Evolutionary conservation across 148 eudicot species (phyloP), one percentile per base, ranked within the genome.

Genomic region (Pharnaceum exiguum): DNA sequence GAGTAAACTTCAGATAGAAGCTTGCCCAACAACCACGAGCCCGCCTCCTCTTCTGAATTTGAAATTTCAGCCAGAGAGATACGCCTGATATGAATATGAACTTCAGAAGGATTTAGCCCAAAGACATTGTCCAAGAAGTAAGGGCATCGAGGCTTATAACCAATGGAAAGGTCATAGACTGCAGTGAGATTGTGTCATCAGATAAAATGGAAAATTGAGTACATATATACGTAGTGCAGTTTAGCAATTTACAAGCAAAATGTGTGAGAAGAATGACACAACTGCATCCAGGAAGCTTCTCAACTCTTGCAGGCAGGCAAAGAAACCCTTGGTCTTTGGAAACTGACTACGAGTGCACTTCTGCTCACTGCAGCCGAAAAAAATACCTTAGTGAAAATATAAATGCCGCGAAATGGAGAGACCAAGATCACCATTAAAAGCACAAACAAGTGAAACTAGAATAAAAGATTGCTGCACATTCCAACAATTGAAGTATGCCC

Each of bases 121-220:
- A 81, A 82, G 22, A 81, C 95, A 49, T 93, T 93, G 77, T 88
- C 98, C 73, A 88, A 51, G 79, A 93, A 88, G 47, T 78, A 59
- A 22, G 98, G 98, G 73, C 88, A 81, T 1, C 70, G 65, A 61
- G 78, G 73, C 66, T 84, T 82, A 81, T 88, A 87, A 17, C 79
- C 98, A 26, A 91, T 88, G 54, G 95, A 85, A n/a, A 91, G 64
- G 63, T 91, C 98, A 69, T 85, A 91, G 35, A 91, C 98, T 91
- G 87, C 75, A 58, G 46, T 33, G 17, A 36, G 59, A 30, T 36
- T 13, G 52, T 23, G 46, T 36, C 64, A n/a, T 51, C 24, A 26
- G 28, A 50, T 26, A 44, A 43, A 45, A 44, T 15, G 26, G 29
- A 10, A 31, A 22, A 29, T n/a, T n/a, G n/a, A n/a, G n/a, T n/a